These are phyloP conservation scores for Aphanocladium album DNA, from an alignment of 2,329 filamentous ascomycete genomes.

Conservation along the genomic window DNA sequence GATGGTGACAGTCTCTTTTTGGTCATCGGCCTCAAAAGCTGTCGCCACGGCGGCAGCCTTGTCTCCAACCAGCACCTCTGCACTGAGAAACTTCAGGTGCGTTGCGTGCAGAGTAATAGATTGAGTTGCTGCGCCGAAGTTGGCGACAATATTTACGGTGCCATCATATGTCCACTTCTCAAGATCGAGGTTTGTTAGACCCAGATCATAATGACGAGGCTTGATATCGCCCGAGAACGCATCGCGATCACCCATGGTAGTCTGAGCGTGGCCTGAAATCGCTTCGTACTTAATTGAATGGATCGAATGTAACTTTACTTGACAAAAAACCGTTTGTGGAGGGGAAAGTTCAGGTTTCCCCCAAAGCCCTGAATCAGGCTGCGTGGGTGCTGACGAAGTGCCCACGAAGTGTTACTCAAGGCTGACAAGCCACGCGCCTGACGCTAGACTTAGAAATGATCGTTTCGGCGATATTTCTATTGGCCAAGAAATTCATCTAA, in stretches of 20 bases:
- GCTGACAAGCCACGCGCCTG: neutral
- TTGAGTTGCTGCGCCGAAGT: neutral
- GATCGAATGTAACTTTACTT: no score
- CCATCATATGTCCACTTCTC: neutral
- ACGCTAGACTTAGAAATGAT: neutral
- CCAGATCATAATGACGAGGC: neutral
- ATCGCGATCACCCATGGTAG: neutral
- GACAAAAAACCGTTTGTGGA: no score
- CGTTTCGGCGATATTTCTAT: no score
- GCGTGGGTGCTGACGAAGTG: neutral
- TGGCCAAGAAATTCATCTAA: no score
- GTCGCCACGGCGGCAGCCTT: conserved; percentile 44
- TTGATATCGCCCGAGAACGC: neutral
- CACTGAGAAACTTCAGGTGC: neutral
- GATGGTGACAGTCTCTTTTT: conserved; percentile 76
- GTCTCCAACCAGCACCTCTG: conserved; percentile 27
- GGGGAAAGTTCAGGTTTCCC: no score
- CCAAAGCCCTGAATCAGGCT: neutral
- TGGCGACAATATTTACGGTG: neutral
- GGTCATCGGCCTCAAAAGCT: conserved; percentile 72
- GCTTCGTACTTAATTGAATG: neutral
- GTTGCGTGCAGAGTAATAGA: neutral
- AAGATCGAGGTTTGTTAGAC: neutral
- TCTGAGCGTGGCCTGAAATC: neutral
- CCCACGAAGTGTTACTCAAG: neutral